These are phyloP conservation scores for Thelonectria blattea DNA, from an alignment of 2,329 filamentous ascomycete species.

Conservation along the genomic window DNA sequence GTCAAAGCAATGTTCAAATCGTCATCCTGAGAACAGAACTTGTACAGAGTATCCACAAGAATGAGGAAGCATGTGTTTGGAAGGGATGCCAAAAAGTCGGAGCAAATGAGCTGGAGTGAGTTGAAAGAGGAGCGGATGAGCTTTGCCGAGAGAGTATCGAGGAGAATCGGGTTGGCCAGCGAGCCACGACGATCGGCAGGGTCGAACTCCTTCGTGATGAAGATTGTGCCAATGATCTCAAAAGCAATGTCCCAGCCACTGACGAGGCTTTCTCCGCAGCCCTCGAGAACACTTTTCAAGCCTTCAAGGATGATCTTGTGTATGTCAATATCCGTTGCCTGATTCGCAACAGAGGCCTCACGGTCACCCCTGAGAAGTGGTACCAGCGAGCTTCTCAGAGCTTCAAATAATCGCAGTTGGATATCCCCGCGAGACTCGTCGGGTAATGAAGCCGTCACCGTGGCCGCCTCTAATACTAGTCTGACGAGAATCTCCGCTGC, in stretches of 20 bases:
- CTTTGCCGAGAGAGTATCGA: conserved; percentile 68
- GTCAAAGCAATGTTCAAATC: conserved; percentile 96
- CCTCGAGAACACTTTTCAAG: conserved; percentile 82
- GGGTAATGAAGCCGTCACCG: conserved; percentile 58
- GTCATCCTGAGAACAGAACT: conserved; percentile 87
- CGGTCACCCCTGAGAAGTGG: conserved; percentile 60
- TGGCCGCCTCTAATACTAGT: conserved; percentile 63
- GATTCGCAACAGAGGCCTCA: conserved; percentile 61
- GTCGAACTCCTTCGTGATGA: conserved; percentile 54
- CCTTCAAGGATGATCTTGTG: conserved; percentile 82
- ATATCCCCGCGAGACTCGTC: conserved; percentile 62
- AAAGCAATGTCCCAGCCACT: conserved; percentile 88
- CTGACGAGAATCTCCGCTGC: conserved; percentile 70
- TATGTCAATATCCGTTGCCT: conserved; percentile 75
- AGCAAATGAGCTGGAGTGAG: conserved; percentile 90
- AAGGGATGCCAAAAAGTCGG: conserved; percentile 83
- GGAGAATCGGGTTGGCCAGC: conserved; percentile 40
- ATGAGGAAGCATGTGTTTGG: conserved; percentile 75
- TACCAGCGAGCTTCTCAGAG: conserved; percentile 65
- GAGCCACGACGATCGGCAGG: conserved; percentile 43
- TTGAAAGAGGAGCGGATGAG: conserved; percentile 87
- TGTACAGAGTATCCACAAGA: conserved; percentile 85
- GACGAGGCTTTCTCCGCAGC: conserved; percentile 82
- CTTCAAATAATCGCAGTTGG: conserved; percentile 74
- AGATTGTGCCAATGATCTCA: conserved; percentile 83